Evolutionary conservation across 176 grass and related monocot species (phyloP), one percentile per base, ranked within the genome.

Genomic region (Paspalum notatum): DNA sequence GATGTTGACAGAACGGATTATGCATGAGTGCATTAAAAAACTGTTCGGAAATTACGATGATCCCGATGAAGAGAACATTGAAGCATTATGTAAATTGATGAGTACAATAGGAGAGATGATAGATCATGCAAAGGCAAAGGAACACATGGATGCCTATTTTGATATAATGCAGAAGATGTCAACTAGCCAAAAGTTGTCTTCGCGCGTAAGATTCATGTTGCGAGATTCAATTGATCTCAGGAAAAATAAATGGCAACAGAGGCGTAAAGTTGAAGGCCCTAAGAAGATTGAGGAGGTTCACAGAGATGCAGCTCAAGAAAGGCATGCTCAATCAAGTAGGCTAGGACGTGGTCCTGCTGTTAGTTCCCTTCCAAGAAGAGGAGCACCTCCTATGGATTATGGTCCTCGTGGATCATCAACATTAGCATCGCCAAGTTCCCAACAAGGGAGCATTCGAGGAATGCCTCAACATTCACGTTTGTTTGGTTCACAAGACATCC

Each of bases 221-320:
- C 92, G 89, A 89, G 95, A 98, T 82, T 83, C 87, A 59, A 98
- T 94, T 71, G 95, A 98, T 85, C 88, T 98, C 47, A 92, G 95
- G 77, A 98, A 18, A 80, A 94, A 98, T 67, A 92, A 77, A 65
- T 98, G 95, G 95, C 95, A 98, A 50, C 90, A 98, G 70, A 91
- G 95, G 61, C 90, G 92, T 67, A 98, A 98, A 84, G 85, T 98
- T 13, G 95, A 98, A 68, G 95, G 95, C 9, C 95, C 95, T n/a
- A 98, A 98, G 85, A 98, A 98, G 80, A 98, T 98, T 46, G 95
- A 98, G 62, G 95, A 98, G 67, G 92, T 98, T 66, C 95, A 98
- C 74, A 85, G 92, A 64, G 95, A 94, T 85, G 95, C 95, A 76
- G 95, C 90, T 74, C 91, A 98, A 62, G 95, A 98, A 79, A 89